Evolutionary conservation across 140 eudicot species (phyloP), one percentile per base, ranked within the genome.

Genomic region (Oenanthe javanica): DNA sequence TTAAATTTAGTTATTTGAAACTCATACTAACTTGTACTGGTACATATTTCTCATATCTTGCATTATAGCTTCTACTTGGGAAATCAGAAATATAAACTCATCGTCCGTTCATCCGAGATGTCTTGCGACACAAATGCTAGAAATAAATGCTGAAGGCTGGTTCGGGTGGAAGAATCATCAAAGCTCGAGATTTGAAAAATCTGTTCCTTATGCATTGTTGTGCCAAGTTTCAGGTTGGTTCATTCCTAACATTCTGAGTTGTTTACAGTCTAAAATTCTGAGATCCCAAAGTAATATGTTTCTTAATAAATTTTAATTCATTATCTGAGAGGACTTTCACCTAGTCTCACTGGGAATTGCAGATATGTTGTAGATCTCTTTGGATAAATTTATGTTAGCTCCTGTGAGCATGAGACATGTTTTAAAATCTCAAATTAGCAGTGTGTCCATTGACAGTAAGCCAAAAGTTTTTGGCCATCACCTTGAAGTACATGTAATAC

Each of bases 151-250:
- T 77, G 86, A 84, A 82, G 88, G 90, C 69, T 92, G 97, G 96
- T 86, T 74, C 67, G 85, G 82, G 81, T 92, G 99, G 99, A 92
- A 90, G 86, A 81, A 75, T 63, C 86, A 81, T 75, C 89, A 85
- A 72, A 49, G 82, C 84, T 87, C 88, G 40, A 88, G 89, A 79
- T 95, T 95, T 75, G 99, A 92, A 81, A 89, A 84, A 79, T 84
- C 97, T 36, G 79, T 90, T 83, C 97, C 99, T 46, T 88, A 51
- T 82, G 96, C 97, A 61, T 82, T 95, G 74, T 86, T 95, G 87
- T 88, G 90, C 85, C 99, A 95, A 90, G 99, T 94, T 36, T 86
- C 97, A 89, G 99, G 99, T 92, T 82, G n/a, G 90, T 87, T 1
- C 66, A 57, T 19, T 57, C 66, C 66, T 61, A 9, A 45, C 57